Conservation (phyloP, 805 yeast genomes). For the Sugiyamaella marilandica region DNA sequence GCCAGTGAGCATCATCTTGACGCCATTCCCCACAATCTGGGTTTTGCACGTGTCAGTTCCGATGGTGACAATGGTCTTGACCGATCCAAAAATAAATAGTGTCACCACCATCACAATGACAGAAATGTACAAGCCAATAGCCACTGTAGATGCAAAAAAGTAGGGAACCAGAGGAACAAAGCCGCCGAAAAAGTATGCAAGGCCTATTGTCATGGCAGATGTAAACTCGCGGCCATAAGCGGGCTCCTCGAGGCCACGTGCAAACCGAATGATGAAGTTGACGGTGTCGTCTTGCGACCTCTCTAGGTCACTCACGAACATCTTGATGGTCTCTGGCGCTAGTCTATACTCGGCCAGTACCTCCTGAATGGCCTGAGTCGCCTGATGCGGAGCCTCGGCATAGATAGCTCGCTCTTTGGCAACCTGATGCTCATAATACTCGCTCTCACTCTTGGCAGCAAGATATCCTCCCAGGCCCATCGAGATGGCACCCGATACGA, state of each 20-base stretch:
- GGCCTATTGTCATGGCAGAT: constrained; percentile 85
- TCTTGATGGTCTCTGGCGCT: constrained; percentile 64
- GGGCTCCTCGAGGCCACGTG: constrained; percentile 93
- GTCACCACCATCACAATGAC: constrained; percentile 81
- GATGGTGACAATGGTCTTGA: constrained; percentile 79
- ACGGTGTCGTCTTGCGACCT: constrained; percentile 72
- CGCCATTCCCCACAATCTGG: constrained; percentile 58
- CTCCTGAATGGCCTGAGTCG: constrained; percentile 77
- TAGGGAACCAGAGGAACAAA: constrained; percentile 88
- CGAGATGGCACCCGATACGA: constrained; percentile 92
- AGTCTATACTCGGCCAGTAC: constrained; percentile 66
- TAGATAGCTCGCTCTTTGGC: constrained; percentile 26
- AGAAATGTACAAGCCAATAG: constrained; percentile 68
- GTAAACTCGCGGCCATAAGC: constrained; percentile 86
- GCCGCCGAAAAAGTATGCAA: constrained; percentile 86
- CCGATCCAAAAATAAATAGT: constrained; percentile 78
- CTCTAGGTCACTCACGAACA: constrained; percentile 74
- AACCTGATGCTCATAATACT: constrained; percentile 28
- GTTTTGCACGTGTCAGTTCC: constrained; percentile 55
- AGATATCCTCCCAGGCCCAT: constrained; percentile 97
- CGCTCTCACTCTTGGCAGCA: constrained; percentile 83
- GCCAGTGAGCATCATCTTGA: constrained; percentile 91
- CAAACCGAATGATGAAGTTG: constrained; percentile 81
- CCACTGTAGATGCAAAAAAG: constrained; percentile 73
- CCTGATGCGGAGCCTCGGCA: constrained; percentile 30